Evolutionary conservation across 1,284 basidiomycete genomes (phyloP), one percentile per base, ranked within the genome.

Genomic region (Cryptococcus sp.): DNA sequence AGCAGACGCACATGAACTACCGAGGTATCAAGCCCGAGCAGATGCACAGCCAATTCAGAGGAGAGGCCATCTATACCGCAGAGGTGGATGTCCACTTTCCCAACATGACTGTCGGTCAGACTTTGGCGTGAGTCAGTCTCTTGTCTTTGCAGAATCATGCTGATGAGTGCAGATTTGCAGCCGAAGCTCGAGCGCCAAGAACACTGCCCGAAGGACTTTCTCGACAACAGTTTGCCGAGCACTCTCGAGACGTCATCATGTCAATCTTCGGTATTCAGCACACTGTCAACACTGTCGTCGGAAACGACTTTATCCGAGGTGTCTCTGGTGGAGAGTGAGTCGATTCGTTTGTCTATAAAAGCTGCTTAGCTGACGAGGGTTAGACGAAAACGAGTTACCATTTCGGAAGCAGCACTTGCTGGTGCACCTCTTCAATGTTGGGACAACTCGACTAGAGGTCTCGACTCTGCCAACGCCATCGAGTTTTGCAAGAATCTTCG

Each of bases 401-500:
- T 80, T 53, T 71, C 74, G 41, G 78, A 80, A 52, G 76, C 72
- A 6, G 48, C 65, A 9, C 57, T 73, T 5, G 55, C 65, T 21
- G 60, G 59, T 24, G 68, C 72, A 1, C 70, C 72, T 18, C 60
- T 74, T 9, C 68, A 71, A 56, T 72, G 73, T 44, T 75, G 75
- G 68, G 75, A 77, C 63, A 77, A 77, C 58, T 75, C 75, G 19
- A 76, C 75, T 12, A 73, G 77, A 45, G 79, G 79, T 66, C 74
- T 80, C 48, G 79, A 80, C 59, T 76, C 78, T n/a, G 74, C 74
- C 49, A 79, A 77, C 37, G 77, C 77, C 9, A 66, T 78, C 61
- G 76, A 78, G 60, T 79, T 77, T 55, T 76, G 76, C 65, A 77
- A 77, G 63, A 75, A 73, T 32, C 68, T 80, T n/a, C 65, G 75